A percentile compares a stretch with the other conserved stretches of the same genome.
These are phyloP conservation scores for Sherardia arvensis DNA, from an alignment of 257 asterid species.

Conservation along the genomic window DNA sequence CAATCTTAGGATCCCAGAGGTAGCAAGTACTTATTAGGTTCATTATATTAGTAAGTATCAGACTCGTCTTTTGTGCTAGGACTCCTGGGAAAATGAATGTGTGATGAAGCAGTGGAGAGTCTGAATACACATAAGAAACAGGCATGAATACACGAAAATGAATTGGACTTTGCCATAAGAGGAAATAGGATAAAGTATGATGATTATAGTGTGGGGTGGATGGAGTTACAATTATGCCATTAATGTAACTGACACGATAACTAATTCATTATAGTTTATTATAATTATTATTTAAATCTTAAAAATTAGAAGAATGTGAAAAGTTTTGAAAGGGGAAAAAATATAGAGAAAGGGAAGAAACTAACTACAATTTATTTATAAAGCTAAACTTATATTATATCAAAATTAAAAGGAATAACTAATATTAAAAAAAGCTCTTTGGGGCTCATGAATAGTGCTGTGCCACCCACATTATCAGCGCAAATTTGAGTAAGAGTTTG, in stretches of 20 bases:
- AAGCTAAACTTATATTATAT: neutral
- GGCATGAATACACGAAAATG: neutral
- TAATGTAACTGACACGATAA: too few species aligned
- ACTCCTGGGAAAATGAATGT: neutral
- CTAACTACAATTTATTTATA: neutral
- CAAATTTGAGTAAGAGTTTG: neutral
- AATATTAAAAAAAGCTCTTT: too few species aligned
- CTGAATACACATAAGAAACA: neutral
- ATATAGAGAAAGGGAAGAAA: neutral
- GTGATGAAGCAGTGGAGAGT: neutral
- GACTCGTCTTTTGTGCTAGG: neutral
- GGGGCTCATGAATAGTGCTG: neutral
- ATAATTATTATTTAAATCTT: too few species aligned
- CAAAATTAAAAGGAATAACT: neutral
- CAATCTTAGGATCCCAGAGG: neutral
- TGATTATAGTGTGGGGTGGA: neutral
- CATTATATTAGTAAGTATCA: too few species aligned
- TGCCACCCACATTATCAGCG: neutral
- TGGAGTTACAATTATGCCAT: too few species aligned
- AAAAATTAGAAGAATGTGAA: neutral
- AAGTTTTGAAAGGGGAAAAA: neutral
- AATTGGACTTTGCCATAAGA: neutral
- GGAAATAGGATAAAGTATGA: neutral
- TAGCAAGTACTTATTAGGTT: too few species aligned
- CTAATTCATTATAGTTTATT: too few species aligned